phyloP scores from a whole-genome alignment of 208 protist species.

The Trypanosoma cruzi region DNA sequence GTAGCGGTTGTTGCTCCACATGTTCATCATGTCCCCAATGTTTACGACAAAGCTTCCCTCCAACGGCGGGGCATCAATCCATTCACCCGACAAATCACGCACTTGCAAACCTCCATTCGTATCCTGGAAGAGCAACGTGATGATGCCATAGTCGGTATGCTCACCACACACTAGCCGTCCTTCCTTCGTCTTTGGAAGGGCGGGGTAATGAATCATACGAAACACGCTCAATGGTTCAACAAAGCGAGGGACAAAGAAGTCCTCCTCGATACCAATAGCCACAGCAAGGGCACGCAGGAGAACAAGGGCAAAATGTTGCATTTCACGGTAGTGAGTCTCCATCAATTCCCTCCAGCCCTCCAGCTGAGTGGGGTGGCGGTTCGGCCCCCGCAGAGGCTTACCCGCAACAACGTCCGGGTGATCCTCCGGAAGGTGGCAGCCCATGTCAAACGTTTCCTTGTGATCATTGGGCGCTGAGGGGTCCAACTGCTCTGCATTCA shows the following conservation, averaged over 20 bases:
- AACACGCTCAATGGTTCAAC: conserved; percentile 70
- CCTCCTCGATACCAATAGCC: conserved; percentile 47
- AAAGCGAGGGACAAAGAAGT: conserved; percentile 68
- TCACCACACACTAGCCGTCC: conserved; percentile 49
- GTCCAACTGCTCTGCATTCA: conserved; percentile 56
- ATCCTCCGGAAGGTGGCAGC: conserved; percentile 45
- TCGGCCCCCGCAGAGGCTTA: conserved; percentile 66
- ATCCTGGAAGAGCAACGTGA: conserved; percentile 85
- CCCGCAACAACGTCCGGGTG: conserved; percentile 62
- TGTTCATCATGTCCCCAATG: conserved; percentile 89
- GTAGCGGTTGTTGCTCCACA: conserved; percentile 82
- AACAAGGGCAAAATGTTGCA: conserved; percentile 47
- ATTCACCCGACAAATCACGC: conserved; percentile 54
- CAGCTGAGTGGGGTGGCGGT: conserved; percentile 50
- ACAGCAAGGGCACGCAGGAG: conserved; percentile 66
- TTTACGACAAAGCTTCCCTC: conserved; percentile 77
- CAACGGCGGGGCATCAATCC: conserved; percentile 65
- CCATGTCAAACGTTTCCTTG: conserved; percentile 83
- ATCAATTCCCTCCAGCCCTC: conserved; percentile 57
- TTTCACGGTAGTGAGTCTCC: conserved; percentile 63
- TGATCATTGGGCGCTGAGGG: conserved; percentile 45
- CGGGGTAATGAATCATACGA: conserved; percentile 80
- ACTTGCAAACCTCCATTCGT: conserved; percentile 57
- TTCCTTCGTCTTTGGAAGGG: conserved; percentile 42
- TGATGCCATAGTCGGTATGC: conserved; percentile 85